Base-by-base conservation (phyloP, 2,329 filamentous ascomycete genomes). In the Fusarium staphyleae region DNA sequence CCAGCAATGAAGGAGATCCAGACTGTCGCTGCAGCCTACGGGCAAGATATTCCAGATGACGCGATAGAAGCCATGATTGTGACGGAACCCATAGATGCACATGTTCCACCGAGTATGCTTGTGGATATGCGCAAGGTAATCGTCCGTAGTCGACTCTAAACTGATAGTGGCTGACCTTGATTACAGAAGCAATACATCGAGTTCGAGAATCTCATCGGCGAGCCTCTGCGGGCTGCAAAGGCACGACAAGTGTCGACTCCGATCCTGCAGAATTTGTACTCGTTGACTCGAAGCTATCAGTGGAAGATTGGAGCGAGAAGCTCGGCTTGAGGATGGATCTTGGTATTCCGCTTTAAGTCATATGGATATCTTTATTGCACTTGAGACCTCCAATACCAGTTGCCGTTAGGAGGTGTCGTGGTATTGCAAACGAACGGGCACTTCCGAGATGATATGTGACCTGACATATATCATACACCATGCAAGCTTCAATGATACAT, bases 1-100 rank as follows among this genome's bases (percentile, higher is more conserved):
- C 64, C 64, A 15, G 63, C 57, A 8, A 66, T 66, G 62, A 63
- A 44, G 24, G 64, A 66, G 37, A 63, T 66, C 3, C 53, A 60
- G 30, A 59, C 59, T 10, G 42, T 46, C 6, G 62, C 64, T 4
- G 59, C 59, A 2, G 63, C 62, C 11, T 65, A 65, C 19, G 64
- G 64, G 12, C 62, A 66, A 11, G 35, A 52, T 1, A 51, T 66
- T 11, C 48, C 61, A 12, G 61, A 65, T 8, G 63, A 63, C 18
- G 52, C 63, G 44, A 50, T 63, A n/a, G 54, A 66, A 10, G 34
- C 39, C 2, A 65, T 63, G 40, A 65, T 66, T 12, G 41, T 35
- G 2, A 55, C 61, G 9, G 64, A 66, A 13, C 64, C 64, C 2
- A 66, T 66, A 3, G 56, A 65, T 15, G 56, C 59, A 5, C 63